Evolutionary conservation across 108 stramenopile genomes (phyloP).

Genomic region (Nannochloropsis salina): DNA sequence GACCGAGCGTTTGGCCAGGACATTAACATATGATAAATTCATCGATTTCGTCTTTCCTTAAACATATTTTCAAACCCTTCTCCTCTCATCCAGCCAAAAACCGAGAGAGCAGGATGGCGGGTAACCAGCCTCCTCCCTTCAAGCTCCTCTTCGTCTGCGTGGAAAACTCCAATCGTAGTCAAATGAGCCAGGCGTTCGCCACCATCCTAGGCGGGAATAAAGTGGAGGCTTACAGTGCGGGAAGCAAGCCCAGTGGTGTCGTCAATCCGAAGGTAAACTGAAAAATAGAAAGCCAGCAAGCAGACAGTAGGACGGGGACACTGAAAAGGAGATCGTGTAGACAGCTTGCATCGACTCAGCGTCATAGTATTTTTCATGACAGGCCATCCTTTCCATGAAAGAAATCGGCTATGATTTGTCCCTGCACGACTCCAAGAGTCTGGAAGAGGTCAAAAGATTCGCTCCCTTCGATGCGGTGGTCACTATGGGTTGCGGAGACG

Average conservation of each 20-base stretch:
- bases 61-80: too few species aligned
- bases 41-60: too few species aligned
- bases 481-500: conserved; percentile 3
- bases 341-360: background rate
- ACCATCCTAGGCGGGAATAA: background rate
- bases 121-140: background rate
- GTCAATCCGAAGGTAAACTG: background rate
- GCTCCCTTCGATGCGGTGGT: conserved; percentile 5
- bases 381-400: background rate
- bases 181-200: conserved; percentile 7
- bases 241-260: conserved; percentile 7
- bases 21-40: too few species aligned
- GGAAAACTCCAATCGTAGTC: background rate
- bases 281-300: background rate
- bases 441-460: background rate
- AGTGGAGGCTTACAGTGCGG: background rate
- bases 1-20: too few species aligned
- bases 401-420: background rate
- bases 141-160: conserved; percentile 17
- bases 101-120: background rate
- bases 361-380: background rate
- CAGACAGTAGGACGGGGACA: too few species aligned
- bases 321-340: background rate
- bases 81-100: too few species aligned
- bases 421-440: conserved; percentile 11